Conservation (phyloP, 257 asterid genomes). For the Ilex aquifolium region DNA sequence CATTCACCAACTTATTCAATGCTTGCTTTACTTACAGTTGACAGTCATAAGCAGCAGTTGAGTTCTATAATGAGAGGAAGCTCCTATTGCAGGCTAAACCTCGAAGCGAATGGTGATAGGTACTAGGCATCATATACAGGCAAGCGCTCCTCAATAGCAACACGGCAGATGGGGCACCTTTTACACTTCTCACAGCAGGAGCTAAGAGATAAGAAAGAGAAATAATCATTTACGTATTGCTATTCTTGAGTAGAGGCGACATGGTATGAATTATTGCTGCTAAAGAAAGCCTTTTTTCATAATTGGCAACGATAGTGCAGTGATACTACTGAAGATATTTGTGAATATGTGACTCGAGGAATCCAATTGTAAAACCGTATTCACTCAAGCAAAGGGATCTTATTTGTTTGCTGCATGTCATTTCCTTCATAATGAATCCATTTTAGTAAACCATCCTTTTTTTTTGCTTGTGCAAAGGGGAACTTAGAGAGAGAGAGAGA, state of each 20-base stretch:
- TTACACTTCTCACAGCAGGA: constrained; percentile 78
- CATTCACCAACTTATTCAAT: constrained; percentile 39
- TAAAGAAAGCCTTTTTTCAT: not conserved
- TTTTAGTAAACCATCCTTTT: too few species aligned
- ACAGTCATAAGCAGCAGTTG: constrained; percentile 2
- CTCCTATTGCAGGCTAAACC: not conserved
- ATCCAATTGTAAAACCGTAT: too few species aligned
- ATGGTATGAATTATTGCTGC: not conserved
- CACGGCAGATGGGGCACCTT: constrained; percentile 91
- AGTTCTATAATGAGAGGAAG: not conserved
- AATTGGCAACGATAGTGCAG: not conserved
- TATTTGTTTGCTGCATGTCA: too few species aligned
- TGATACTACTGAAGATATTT: not conserved
- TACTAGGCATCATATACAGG: constrained; percentile 64
- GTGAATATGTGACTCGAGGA: not conserved
- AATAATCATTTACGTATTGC: not conserved
- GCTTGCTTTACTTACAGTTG: constrained; percentile 1
- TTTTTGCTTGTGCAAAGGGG: too few species aligned
- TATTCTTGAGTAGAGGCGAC: not conserved
- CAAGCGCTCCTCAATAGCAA: constrained; percentile 67
- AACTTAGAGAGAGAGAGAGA: not conserved
- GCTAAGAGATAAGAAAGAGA: constrained; percentile 31
- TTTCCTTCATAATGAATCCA: too few species aligned
- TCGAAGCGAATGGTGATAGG: not conserved
- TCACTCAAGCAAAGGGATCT: too few species aligned